phyloP scores from a whole-genome alignment of 2,329 filamentous ascomycete species.

The Diplodia scrobiculata region DNA sequence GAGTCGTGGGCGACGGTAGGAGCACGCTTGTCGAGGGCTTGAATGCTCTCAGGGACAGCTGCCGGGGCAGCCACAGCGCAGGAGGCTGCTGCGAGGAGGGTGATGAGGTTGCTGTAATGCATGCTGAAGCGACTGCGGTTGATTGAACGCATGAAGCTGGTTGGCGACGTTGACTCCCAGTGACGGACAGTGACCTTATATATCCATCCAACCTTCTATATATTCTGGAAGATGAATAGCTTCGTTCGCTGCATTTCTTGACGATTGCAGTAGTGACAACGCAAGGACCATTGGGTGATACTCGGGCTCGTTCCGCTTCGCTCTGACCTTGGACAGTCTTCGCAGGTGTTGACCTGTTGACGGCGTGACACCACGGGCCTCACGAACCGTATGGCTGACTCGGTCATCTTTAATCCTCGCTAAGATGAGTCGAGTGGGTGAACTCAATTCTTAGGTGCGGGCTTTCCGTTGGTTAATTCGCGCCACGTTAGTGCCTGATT shows the following conservation, averaged over 20 bases:
- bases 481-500: not conserved
- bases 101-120: slow-evolving; percentile 2
- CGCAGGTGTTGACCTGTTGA: not conserved
- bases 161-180: not conserved
- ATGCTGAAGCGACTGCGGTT: not conserved
- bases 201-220: not conserved
- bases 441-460: not conserved
- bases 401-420: not conserved
- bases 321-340: not conserved
- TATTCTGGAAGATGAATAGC: not conserved
- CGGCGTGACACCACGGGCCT: too few species aligned
- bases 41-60: not conserved
- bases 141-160: not conserved
- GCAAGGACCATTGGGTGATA: not conserved
- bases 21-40: not conserved
- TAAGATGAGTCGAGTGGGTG: not conserved
- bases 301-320: not conserved
- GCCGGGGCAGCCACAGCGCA: not conserved
- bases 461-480: not conserved
- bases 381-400: not conserved
- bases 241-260: too few species aligned
- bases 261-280: not conserved
- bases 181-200: not conserved
- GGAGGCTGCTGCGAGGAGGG: not conserved
- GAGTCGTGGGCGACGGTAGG: slow-evolving; percentile 2